These are phyloP conservation scores for Penicillium waksmanii DNA, from an alignment of 495 filamentous ascomycete species.

Conservation along the genomic window DNA sequence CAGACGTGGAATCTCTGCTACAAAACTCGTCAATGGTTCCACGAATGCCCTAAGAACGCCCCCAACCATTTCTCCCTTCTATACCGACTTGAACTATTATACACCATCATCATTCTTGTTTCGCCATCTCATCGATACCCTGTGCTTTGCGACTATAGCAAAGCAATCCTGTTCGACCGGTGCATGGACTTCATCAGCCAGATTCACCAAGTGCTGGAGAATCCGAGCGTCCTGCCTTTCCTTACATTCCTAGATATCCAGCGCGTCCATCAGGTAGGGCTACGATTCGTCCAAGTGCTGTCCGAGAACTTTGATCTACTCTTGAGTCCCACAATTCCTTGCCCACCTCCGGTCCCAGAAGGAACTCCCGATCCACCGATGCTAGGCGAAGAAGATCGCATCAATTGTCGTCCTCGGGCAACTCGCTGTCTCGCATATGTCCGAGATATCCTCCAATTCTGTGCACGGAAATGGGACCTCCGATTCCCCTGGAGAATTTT, in stretches of 20 bases:
- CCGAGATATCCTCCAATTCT: conserved; percentile 37
- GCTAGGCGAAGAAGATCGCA: conserved; percentile 38
- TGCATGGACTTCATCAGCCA: conserved; percentile 66
- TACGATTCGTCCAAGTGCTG: conserved; percentile 37
- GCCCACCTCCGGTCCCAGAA: conserved; percentile 36
- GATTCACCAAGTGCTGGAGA: conserved; percentile 44
- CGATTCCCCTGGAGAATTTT: conserved; percentile 34
- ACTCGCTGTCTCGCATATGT: conserved; percentile 39
- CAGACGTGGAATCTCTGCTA: conserved; percentile 67
- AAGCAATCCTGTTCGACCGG: conserved; percentile 79
- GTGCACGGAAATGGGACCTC: conserved; percentile 41
- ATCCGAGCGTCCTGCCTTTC: conserved; percentile 35
- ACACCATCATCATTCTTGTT: conserved; percentile 81
- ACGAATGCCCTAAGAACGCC: conserved; percentile 60
- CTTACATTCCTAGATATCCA: conserved; percentile 47
- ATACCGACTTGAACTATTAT: conserved; percentile 80
- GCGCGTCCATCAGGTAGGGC: conserved; percentile 42
- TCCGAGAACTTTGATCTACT: conserved; percentile 40
- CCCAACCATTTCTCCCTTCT: conserved; percentile 64
- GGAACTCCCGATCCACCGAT: conserved; percentile 43
- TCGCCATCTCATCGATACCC: conserved; percentile 73
- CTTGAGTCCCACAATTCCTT: conserved; percentile 36
- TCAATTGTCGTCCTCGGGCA: conserved; percentile 42
- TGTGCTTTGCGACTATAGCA: conserved; percentile 65
- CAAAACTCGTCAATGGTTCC: conserved; percentile 68